Conservation (phyloP, 345 rosid genomes). For the Combretum micranthum region DNA sequence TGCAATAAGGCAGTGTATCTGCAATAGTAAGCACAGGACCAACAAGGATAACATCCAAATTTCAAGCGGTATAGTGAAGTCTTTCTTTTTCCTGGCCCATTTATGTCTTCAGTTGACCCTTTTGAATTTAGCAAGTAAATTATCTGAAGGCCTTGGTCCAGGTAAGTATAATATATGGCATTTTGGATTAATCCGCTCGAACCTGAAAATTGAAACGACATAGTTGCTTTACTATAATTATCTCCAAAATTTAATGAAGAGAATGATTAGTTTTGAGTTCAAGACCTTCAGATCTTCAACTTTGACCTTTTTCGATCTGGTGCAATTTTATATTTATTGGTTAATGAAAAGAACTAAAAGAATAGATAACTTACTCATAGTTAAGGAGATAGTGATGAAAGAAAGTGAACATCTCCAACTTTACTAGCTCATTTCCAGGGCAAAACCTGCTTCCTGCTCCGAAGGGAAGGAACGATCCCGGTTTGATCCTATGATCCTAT, state of each 20-base stretch:
- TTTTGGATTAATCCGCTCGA: conserved; percentile 3
- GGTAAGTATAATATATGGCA: conserved; percentile 5
- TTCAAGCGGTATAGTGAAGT: too few species aligned
- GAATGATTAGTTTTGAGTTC: background rate
- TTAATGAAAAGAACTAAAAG: background rate
- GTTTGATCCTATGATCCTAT: conserved; percentile 20
- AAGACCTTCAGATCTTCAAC: too few species aligned
- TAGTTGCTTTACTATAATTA: background rate
- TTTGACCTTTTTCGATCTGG: background rate
- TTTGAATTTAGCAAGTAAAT: conserved; percentile 3
- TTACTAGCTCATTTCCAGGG: conserved; percentile 33
- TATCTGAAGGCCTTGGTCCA: conserved; percentile 5
- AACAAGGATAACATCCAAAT: too few species aligned
- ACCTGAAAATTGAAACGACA: conserved; percentile 6
- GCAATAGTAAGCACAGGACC: too few species aligned
- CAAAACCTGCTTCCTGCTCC: conserved; percentile 36
- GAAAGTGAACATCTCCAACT: conserved; percentile 29
- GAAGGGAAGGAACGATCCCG: conserved; percentile 35
- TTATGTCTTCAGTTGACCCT: background rate
- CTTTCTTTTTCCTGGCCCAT: background rate
- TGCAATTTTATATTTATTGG: background rate
- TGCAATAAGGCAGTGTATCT: too few species aligned
- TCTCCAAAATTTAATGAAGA: background rate
- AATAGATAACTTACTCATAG: conserved; percentile 19
- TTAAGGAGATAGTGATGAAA: conserved; percentile 32